phyloP scores from a whole-genome alignment of 2,329 filamentous ascomycete species.

The Monosporascus sp. region DNA sequence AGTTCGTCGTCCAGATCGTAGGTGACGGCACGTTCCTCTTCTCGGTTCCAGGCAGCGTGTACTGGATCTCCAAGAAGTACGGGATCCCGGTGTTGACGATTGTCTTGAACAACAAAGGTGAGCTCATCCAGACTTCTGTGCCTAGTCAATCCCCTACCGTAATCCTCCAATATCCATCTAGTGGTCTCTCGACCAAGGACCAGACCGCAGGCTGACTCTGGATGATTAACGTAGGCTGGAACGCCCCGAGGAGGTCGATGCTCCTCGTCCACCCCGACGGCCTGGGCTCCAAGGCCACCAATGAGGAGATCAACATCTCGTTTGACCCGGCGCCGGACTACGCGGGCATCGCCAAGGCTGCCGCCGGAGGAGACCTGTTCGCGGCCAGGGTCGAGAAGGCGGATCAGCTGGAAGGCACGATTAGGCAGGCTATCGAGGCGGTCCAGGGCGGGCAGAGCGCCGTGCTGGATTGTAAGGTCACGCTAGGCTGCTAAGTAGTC shows the following conservation, averaged over 20 bases:
- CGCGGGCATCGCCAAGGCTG: constrained; percentile 55
- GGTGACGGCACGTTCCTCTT: constrained; percentile 55
- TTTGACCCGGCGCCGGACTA: constrained; percentile 56
- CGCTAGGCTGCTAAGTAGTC: constrained; percentile 32
- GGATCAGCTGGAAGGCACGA: constrained; percentile 39
- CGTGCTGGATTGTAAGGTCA: constrained; percentile 50
- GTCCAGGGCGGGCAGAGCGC: constrained; percentile 47
- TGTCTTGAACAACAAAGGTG: constrained; percentile 52
- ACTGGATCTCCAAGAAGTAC: constrained; percentile 52
- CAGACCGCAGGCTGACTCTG: too few relatives aligned
- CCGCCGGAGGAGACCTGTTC: constrained; percentile 48
- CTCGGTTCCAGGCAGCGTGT: constrained; percentile 47
- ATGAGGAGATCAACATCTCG: constrained; percentile 58
- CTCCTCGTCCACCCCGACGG: constrained; percentile 55
- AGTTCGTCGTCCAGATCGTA: constrained; percentile 51
- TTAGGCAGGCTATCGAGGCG: constrained; percentile 45
- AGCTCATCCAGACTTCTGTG: constrained; percentile 5
- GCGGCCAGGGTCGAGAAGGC: constrained; percentile 43
- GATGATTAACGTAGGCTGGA: constrained; percentile 41
- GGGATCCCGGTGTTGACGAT: constrained; percentile 50
- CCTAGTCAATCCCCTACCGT: too few relatives aligned
- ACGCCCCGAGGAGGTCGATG: constrained; percentile 52
- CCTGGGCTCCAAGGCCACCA: constrained; percentile 47
- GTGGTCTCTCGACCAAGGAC: too few relatives aligned
- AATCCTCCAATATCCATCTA: too few relatives aligned